These are phyloP conservation scores for Cyclospora cayetanensis DNA, from an alignment of 169 alveolate genomes.

Conservation along the genomic window DNA sequence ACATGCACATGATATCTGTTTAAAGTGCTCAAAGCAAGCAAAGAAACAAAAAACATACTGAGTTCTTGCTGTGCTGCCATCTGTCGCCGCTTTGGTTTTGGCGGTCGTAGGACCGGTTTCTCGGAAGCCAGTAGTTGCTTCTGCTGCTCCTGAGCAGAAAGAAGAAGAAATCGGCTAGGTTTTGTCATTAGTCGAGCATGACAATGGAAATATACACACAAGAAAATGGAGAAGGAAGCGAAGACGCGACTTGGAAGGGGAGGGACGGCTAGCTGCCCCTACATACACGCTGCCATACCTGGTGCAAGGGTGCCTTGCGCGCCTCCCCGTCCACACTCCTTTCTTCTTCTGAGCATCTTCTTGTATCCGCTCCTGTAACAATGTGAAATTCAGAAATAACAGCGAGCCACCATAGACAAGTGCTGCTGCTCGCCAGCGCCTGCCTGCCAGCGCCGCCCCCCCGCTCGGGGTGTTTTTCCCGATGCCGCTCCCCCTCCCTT, in stretches of 20 bases:
- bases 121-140: slow-evolving; percentile 62
- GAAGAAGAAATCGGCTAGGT: background rate
- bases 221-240: background rate
- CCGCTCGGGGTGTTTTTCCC: too few species aligned
- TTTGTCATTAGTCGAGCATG: background rate
- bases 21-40: background rate
- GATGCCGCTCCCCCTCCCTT: too few species aligned
- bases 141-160: slow-evolving; percentile 37
- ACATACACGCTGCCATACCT: background rate
- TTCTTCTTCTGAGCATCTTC: slow-evolving; percentile 56
- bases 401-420: too few species aligned
- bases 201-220: background rate
- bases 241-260: background rate
- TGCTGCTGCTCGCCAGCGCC: too few species aligned
- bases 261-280: background rate
- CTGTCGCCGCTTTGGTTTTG: slow-evolving; percentile 52
- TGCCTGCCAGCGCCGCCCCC: too few species aligned
- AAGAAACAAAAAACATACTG: too few species aligned
- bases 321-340: slow-evolving; percentile 59
- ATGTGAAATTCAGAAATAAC: too few species aligned
- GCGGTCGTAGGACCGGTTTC: slow-evolving; percentile 59
- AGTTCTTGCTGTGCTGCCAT: background rate
- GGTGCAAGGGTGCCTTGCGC: slow-evolving; percentile 56
- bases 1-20: background rate
- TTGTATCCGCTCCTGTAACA: slow-evolving; percentile 45